Evolutionary conservation across 2,329 filamentous ascomycete genomes (phyloP), one percentile per base, ranked within the genome.

Genomic region (Didymella lethalis): DNA sequence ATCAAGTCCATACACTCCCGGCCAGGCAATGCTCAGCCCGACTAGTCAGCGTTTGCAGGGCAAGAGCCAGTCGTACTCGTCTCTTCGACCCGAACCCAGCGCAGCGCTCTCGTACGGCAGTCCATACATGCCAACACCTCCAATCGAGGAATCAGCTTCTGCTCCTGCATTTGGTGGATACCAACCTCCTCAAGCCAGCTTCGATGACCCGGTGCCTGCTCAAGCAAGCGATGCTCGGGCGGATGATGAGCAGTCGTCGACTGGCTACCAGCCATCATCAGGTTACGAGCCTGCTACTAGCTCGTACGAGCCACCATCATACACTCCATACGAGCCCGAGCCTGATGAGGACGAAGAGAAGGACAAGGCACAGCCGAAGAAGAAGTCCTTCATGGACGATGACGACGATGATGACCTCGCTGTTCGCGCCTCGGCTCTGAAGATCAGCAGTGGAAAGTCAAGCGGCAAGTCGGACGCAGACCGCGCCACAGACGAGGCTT

Each of bases 351-450:
- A 70, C 10, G 60, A 73, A 3, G 76, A 78, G 6, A 80, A 80
- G 2, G 81, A 84, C 12, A 64, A 31, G 31, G 31, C 78, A 29
- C 48, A 65, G 7, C 81, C 84, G 7, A 80, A 82, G 51, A 91
- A 91, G 79, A 93, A 90, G 75, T 87, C 86, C 23, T 88, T 92
- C 68, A 91, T 95, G 85, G 89, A 94, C 70, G 90, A 94, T 7
- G 91, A 94, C 41, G 91, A 94, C 28, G 90, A 93, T 12, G 90
- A 90, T 58, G 84, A 90, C 43, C 81, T 86, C 31, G 79, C 80
- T 7, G 73, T 79, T 38, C 80, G 81, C 32, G 85, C 83, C 43
- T 80, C 85, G 2, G 79, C 82, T 2, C 77, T 84, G 51, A 84
- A 81, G 63, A 69, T 70, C 26, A 62, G 61, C 31, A 59, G 53